These are phyloP conservation scores for Phycomyces nitens DNA, from an alignment of 192 early-diverging fungal genomes.

Conservation along the genomic window DNA sequence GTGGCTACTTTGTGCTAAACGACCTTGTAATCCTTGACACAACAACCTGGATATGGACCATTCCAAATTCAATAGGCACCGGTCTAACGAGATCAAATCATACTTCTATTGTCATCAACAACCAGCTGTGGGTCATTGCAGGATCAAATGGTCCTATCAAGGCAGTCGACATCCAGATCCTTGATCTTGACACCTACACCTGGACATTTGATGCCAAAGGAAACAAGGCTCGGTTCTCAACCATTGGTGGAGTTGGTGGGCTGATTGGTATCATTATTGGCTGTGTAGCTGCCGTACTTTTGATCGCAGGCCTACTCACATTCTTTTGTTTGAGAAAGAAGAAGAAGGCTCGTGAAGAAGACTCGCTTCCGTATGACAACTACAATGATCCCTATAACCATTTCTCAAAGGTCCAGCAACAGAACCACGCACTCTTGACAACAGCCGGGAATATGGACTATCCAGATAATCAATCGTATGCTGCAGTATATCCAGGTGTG, in stretches of 20 bases:
- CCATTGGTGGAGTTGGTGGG: slow-evolving; percentile 2
- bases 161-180: slow-evolving; percentile 12
- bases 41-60: background rate
- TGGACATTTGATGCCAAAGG: slow-evolving; percentile 3
- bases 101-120: slow-evolving; percentile 9
- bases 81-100: slow-evolving; percentile 7
- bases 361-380: no score
- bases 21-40: slow-evolving; percentile 4
- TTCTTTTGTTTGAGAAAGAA: no score
- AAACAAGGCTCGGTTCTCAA: background rate
- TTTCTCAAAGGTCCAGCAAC: no score
- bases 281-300: background rate
- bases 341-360: no score
- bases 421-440: no score
- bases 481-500: no score
- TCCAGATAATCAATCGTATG: no score
- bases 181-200: slow-evolving; percentile 1
- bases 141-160: slow-evolving; percentile 2
- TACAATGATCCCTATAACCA: no score
- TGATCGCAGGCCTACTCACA: no score
- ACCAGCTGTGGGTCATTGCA: slow-evolving; percentile 14
- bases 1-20: slow-evolving; percentile 5
- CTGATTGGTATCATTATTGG: slow-evolving; percentile 2
- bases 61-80: background rate
- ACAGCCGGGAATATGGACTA: no score